A percentile compares a stretch with the other conserved stretches of the same genome.
phyloP scores from a whole-genome alignment of 352 stramenopile genomes.

The Aphanomyces invadans region DNA sequence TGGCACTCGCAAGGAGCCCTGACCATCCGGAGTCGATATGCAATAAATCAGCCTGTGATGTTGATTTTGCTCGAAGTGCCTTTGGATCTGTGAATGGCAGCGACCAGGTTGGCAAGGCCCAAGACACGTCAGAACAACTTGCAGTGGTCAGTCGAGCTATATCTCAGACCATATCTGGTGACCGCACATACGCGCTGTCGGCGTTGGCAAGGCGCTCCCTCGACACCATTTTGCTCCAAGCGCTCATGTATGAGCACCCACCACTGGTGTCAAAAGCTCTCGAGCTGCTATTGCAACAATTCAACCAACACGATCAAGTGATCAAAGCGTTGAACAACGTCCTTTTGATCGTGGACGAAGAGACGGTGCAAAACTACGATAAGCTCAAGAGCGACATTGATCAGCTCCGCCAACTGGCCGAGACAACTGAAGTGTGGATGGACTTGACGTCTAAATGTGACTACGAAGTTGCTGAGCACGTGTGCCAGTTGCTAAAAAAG shows the following conservation, averaged over 20 bases:
- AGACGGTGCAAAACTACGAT: slow-evolving; percentile 59
- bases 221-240: slow-evolving; percentile 60
- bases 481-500: slow-evolving; percentile 40
- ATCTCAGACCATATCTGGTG: slow-evolving; percentile 29
- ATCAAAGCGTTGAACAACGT: slow-evolving; percentile 56
- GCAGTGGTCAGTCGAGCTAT: too few relatives aligned
- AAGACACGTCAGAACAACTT: too few relatives aligned
- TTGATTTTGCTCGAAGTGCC: too few relatives aligned
- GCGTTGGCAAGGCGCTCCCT: slow-evolving; percentile 36
- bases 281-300: slow-evolving; percentile 61
- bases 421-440: slow-evolving; percentile 78
- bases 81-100: too few relatives aligned
- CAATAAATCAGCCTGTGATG: too few relatives aligned
- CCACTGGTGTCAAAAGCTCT: slow-evolving; percentile 62
- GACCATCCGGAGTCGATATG: too few relatives aligned
- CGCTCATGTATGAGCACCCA: slow-evolving; percentile 75
- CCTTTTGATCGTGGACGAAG: slow-evolving; percentile 48
- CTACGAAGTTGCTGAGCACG: slow-evolving; percentile 47
- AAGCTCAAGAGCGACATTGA: slow-evolving; percentile 62
- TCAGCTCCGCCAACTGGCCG: slow-evolving; percentile 44
- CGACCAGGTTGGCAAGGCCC: too few relatives aligned
- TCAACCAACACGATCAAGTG: slow-evolving; percentile 63
- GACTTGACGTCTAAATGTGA: slow-evolving; percentile 66
- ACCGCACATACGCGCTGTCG: slow-evolving; percentile 53
- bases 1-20: background rate